phyloP scores from a whole-genome alignment of 2,329 filamentous ascomycete species.

The Torrubiellomyces zombiae region DNA sequence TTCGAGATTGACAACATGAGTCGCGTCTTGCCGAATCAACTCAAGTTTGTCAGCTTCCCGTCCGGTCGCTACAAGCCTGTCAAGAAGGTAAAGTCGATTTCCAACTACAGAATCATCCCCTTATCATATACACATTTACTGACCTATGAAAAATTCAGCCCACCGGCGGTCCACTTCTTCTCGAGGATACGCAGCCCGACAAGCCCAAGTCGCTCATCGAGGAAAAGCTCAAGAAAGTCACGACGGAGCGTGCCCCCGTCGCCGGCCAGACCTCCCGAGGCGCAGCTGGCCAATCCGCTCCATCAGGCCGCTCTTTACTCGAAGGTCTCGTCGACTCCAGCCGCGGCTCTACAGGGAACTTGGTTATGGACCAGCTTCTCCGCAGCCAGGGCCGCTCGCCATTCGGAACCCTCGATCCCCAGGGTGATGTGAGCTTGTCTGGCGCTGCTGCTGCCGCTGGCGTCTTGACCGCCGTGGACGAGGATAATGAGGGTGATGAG shows the following conservation, averaged over 20 bases:
- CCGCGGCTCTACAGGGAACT: slow-evolving; percentile 15
- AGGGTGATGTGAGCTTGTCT: slow-evolving; percentile 13
- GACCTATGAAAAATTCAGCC: slow-evolving; percentile 42
- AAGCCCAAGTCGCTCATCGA: slow-evolving; percentile 72
- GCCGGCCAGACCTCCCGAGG: slow-evolving; percentile 20
- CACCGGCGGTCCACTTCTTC: slow-evolving; percentile 83
- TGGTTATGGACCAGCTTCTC: slow-evolving; percentile 26
- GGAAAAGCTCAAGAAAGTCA: slow-evolving; percentile 76
- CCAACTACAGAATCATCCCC: too few species aligned
- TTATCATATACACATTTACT: slow-evolving; percentile 5
- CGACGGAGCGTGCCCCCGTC: slow-evolving; percentile 43
- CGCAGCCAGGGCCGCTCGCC: slow-evolving; percentile 19
- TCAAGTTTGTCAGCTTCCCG: slow-evolving; percentile 91
- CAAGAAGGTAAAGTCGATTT: slow-evolving; percentile 47
- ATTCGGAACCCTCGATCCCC: slow-evolving; percentile 14
- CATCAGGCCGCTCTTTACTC: slow-evolving; percentile 19
- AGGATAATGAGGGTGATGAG: slow-evolving; percentile 58
- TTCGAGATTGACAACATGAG: slow-evolving; percentile 97
- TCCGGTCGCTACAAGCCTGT: slow-evolving; percentile 85
- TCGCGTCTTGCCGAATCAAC: slow-evolving; percentile 74
- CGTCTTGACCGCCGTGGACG: slow-evolving; percentile 74
- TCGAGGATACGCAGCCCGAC: slow-evolving; percentile 66
- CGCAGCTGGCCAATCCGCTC: slow-evolving; percentile 11
- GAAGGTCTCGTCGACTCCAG: slow-evolving; percentile 17
- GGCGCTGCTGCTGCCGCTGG: slow-evolving; percentile 60